Percentiles rank a stretch among this genome's conserved stretches.
These are phyloP conservation scores for Aegle marmelos DNA, from an alignment of 345 rosid genomes.

Conservation along the genomic window DNA sequence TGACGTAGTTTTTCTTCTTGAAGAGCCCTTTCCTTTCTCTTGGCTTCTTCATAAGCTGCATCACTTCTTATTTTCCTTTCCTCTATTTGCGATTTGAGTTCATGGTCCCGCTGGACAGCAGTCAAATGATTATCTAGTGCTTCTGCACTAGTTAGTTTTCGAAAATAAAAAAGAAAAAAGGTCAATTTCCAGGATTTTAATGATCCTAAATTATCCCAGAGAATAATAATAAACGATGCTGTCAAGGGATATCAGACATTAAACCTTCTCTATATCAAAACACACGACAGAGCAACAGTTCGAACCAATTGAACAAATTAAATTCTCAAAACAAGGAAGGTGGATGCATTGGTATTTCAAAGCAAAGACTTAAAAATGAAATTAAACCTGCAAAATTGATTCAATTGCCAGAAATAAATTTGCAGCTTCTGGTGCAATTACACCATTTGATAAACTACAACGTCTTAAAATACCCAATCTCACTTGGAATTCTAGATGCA, in stretches of 20 bases:
- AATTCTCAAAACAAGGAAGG: not conserved
- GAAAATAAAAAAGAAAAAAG: slow-evolving; percentile 9
- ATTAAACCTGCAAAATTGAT: not conserved
- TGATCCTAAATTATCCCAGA: not conserved
- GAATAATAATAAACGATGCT: not conserved
- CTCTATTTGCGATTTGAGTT: slow-evolving; percentile 80
- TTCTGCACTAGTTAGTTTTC: slow-evolving; percentile 63
- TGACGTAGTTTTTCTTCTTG: slow-evolving; percentile 79
- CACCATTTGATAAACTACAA: not conserved
- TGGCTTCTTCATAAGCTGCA: slow-evolving; percentile 88
- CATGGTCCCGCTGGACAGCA: slow-evolving; percentile 75
- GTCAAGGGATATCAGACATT: not conserved
- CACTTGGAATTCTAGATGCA: not conserved
- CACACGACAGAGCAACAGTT: not conserved
- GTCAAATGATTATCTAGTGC: slow-evolving; percentile 91
- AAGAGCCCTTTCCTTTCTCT: slow-evolving; percentile 71
- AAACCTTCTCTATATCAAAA: not conserved
- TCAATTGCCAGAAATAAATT: not conserved
- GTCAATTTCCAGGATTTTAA: slow-evolving; percentile 11
- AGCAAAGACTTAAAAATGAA: slow-evolving; percentile 2
- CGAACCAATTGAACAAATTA: not conserved
- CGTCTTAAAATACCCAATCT: slow-evolving; percentile 1
- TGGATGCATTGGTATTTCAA: not conserved
- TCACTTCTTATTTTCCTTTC: slow-evolving; percentile 82
- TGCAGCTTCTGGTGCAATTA: not conserved